Evolutionary conservation across 1,139 yeast genomes (phyloP).

Genomic region (Blastobotrys arbuscula): DNA sequence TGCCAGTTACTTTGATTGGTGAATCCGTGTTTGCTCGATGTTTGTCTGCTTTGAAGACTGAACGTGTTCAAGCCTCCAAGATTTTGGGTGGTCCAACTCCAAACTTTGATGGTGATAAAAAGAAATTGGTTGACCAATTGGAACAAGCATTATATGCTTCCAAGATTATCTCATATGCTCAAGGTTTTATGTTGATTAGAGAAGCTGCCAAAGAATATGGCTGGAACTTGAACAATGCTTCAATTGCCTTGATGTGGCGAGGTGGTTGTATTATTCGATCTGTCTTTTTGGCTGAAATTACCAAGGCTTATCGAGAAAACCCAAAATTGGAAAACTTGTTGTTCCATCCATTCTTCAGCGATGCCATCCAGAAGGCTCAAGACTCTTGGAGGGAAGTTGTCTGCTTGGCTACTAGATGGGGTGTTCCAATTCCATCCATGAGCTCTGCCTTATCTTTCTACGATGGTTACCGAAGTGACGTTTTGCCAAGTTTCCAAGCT

Average conservation of each 20-base stretch:
- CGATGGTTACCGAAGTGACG: constrained; percentile 97
- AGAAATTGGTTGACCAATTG: constrained; percentile 82
- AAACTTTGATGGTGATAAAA: constrained; percentile 62
- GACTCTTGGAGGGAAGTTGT: constrained; percentile 90
- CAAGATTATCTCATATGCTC: constrained; percentile 96
- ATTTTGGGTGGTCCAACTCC: constrained; percentile 75
- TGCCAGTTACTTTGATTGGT: constrained; percentile 97
- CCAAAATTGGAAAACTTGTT: constrained; percentile 92
- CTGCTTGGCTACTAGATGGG: constrained; percentile 70
- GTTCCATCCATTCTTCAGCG: constrained; percentile 90
- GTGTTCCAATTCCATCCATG: constrained; percentile 98
- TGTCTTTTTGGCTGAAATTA: constrained; percentile 94
- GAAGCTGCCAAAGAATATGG: constrained; percentile 97
- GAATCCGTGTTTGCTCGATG: constrained; percentile 98
- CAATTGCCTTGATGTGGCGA: constrained; percentile 99
- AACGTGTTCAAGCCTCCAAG: constrained; percentile 82
- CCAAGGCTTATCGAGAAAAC: constrained; percentile 89
- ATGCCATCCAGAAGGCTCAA: constrained; percentile 92
- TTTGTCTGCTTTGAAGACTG: constrained; percentile 84
- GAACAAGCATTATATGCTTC: constrained; percentile 99
- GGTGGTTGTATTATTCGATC: constrained; percentile 99
- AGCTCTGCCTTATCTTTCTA: constrained; percentile 95
- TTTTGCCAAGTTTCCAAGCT: constrained; percentile 87
- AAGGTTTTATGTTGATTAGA: constrained; percentile 98
- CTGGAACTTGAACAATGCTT: constrained; percentile 97